Evolutionary conservation across 2,329 filamentous ascomycete genomes (phyloP).

Genomic region (Fusarium miscanthi): DNA sequence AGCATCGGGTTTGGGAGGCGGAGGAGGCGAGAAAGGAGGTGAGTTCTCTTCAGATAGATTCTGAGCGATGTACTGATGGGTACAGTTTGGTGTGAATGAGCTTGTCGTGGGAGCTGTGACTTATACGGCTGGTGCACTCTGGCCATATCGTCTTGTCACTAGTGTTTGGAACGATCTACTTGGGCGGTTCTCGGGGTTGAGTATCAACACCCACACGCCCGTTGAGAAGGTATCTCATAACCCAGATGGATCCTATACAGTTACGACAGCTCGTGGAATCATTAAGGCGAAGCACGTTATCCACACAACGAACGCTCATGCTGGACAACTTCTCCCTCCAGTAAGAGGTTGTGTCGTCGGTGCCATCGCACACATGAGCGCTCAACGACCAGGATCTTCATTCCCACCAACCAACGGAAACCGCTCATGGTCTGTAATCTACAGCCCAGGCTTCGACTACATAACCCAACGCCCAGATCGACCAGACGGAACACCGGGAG

Average conservation of each 20-base stretch:
- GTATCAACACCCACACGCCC: conserved; percentile 54
- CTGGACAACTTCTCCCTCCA: conserved; percentile 62
- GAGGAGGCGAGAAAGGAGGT: conserved; percentile 50
- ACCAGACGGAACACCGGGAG: conserved; percentile 48
- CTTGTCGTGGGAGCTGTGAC: conserved; percentile 56
- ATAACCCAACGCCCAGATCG: conserved; percentile 58
- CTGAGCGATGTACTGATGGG: neutral
- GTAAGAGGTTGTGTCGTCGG: conserved; percentile 60
- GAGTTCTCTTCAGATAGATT: neutral
- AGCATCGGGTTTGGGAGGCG: conserved; percentile 50
- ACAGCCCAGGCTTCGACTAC: conserved; percentile 62
- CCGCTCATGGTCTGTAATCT: conserved; percentile 64
- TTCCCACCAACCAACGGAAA: conserved; percentile 48
- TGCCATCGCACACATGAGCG: conserved; percentile 61
- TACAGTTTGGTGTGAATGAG: conserved; percentile 51
- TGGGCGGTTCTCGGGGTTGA: conserved; percentile 48
- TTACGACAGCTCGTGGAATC: conserved; percentile 58
- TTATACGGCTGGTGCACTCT: conserved; percentile 61
- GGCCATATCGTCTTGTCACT: conserved; percentile 63
- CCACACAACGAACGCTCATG: conserved; percentile 68
- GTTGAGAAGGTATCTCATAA: conserved; percentile 46
- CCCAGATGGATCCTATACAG: conserved; percentile 48
- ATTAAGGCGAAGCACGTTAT: conserved; percentile 63
- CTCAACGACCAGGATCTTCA: conserved; percentile 55
- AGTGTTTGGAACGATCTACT: conserved; percentile 58